Evolutionary conservation across 176 grass and related monocot species (phyloP).

Genomic region (Elymus sibiricus): DNA sequence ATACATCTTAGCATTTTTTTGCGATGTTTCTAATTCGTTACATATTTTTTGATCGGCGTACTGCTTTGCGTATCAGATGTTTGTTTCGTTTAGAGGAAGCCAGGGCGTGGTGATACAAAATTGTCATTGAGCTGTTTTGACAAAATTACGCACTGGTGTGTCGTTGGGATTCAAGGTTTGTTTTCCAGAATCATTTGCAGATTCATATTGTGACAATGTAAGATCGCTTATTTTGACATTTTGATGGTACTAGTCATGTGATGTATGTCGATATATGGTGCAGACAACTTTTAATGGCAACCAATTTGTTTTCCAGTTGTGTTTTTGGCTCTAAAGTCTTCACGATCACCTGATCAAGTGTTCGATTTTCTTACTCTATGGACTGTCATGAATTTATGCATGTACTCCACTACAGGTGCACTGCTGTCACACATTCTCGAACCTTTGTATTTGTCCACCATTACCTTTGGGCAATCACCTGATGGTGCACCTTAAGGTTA

Average conservation of each 20-base stretch:
- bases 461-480: slow-evolving; percentile 58
- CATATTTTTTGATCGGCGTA: not conserved
- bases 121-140: slow-evolving; percentile 88
- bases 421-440: slow-evolving; percentile 63
- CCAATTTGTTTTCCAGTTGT: not conserved
- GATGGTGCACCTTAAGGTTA: slow-evolving; percentile 30
- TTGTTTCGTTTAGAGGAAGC: slow-evolving; percentile 68
- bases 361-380: not conserved
- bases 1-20: no score
- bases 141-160: slow-evolving; percentile 78
- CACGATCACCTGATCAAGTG: not conserved
- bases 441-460: slow-evolving; percentile 77
- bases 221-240: not conserved
- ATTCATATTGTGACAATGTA: not conserved
- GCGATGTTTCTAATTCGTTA: not conserved
- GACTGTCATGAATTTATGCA: not conserved
- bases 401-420: slow-evolving; percentile 47
- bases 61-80: slow-evolving; percentile 20
- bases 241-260: not conserved
- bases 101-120: slow-evolving; percentile 71
- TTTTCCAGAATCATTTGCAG: not conserved
- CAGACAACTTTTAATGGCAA: not conserved
- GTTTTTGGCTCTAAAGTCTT: no score
- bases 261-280: not conserved
- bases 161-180: slow-evolving; percentile 83